Percentiles rank a stretch among this genome's conserved stretches.
These are phyloP conservation scores for Gossypium mustelinum DNA, from an alignment of 345 rosid genomes.

Conservation along the genomic window DNA sequence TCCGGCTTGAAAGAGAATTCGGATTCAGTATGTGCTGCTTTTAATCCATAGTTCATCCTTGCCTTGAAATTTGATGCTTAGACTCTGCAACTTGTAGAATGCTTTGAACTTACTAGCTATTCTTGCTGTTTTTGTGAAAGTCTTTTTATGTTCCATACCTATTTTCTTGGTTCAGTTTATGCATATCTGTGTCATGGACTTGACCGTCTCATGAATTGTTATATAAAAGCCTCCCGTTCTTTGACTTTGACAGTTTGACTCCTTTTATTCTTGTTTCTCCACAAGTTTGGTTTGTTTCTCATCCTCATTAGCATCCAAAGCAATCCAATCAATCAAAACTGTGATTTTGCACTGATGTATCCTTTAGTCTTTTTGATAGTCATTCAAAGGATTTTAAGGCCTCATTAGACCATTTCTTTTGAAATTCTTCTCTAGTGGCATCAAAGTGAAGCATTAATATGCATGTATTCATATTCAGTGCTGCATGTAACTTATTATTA, in stretches of 20 bases:
- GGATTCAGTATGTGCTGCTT: conserved; percentile 66
- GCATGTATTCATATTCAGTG: background rate
- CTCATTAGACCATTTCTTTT: background rate
- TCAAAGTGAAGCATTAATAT: background rate
- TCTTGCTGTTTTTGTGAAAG: background rate
- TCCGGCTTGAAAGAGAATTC: conserved; percentile 86
- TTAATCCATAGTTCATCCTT: background rate
- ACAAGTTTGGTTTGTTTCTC: background rate
- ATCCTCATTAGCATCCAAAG: background rate
- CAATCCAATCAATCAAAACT: background rate
- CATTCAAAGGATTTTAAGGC: background rate
- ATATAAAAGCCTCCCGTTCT: background rate
- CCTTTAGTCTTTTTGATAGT: background rate
- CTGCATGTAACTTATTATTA: background rate
- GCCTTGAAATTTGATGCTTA: background rate
- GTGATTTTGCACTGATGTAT: background rate
- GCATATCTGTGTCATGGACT: background rate
- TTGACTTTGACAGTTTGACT: background rate
- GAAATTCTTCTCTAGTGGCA: conserved; percentile 3
- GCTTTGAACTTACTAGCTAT: background rate
- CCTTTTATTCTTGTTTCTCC: background rate
- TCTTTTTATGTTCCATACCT: background rate
- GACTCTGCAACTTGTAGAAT: background rate
- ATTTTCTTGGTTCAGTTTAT: background rate
- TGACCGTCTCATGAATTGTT: background rate